Base-by-base conservation (phyloP, 495 filamentous ascomycete species). In the Penicillium macrosclerotiorum region DNA sequence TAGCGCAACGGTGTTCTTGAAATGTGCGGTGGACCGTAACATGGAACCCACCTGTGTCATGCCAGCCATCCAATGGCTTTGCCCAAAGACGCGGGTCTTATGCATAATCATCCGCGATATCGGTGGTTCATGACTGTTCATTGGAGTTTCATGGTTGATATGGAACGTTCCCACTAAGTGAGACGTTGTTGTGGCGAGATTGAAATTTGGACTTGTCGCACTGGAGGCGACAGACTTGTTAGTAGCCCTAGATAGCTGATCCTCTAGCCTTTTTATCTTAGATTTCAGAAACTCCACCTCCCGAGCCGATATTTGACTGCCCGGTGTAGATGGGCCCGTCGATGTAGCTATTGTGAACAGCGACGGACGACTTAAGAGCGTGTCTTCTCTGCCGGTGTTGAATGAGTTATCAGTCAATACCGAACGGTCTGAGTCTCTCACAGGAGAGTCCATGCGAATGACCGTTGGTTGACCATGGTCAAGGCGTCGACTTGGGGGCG, bases 21-120 rank as follows among this genome's bases (percentile, higher is more conserved):
- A 18, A 13, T 11, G 20, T 5, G 3, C 16, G 8, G 18, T 12
- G 5, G 14, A 2, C 17, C 11, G 5, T 3, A 11, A 6, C 2
- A 19, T 26, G 13, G 30, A 33, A 62, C 66, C 42, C 66, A 79
- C 77, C 35, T 72, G 36, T 13, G 52, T 36, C 8, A 68, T 45
- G 0, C 63, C 66, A 46, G 65, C 73, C 46, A 78, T 72, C 78
- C 76, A 78, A 51, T 79, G 77, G 39, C 74, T 81, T 39, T 76
- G 77, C 0, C 79, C 80, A 52, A 80, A 78, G 3, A 76, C 32
- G 0, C 79, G 69, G 0, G 64, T 67, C 57, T 82, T 81, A 47
- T 80, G 75, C n/a, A 65, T 64, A 25, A 80, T 64, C 18, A 65
- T 63, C 3, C 65, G 63, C 17, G 45, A 53, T 1, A 75, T 64